Percentiles rank a stretch among this genome's conserved stretches.
Evolutionary conservation across 2,329 filamentous ascomycete species (phyloP).

Genomic region (Pyrenophora seminiperda): DNA sequence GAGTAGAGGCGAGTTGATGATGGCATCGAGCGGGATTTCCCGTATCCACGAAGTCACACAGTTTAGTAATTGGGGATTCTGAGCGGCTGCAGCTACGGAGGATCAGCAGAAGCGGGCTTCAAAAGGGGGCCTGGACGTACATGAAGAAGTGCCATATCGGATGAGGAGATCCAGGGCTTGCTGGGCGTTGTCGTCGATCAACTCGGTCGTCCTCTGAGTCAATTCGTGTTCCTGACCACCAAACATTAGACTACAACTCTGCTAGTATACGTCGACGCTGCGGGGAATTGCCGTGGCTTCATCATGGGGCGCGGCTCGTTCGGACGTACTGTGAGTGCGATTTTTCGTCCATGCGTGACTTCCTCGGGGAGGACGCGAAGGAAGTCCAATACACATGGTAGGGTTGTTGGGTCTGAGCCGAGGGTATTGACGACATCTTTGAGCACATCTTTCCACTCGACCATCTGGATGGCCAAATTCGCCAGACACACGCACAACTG

Average conservation of each 20-base stretch:
- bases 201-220: slow-evolving; percentile 78
- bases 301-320: slow-evolving; percentile 50
- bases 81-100: slow-evolving; percentile 67
- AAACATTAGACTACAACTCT: slow-evolving; percentile 51
- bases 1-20: slow-evolving; percentile 85
- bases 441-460: slow-evolving; percentile 91
- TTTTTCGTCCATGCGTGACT: slow-evolving; percentile 98
- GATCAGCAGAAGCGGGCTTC: slow-evolving; percentile 17
- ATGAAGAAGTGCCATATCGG: slow-evolving; percentile 88
- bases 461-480: slow-evolving; percentile 95
- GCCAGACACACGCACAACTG: slow-evolving; percentile 95
- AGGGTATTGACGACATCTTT: slow-evolving; percentile 78
- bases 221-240: slow-evolving; percentile 87
- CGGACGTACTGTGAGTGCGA: slow-evolving; percentile 97
- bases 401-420: slow-evolving; percentile 74
- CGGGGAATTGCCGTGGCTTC: slow-evolving; percentile 46
- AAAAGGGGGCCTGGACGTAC: slow-evolving; percentile 59
- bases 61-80: slow-evolving; percentile 88
- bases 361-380: slow-evolving; percentile 96
- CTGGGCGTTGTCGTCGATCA: slow-evolving; percentile 87
- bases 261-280: slow-evolving; percentile 42
- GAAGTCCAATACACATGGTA: slow-evolving; percentile 92
- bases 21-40: slow-evolving; percentile 82
- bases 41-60: slow-evolving; percentile 97
- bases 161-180: slow-evolving; percentile 86